Evolutionary conservation across 2,329 filamentous ascomycete genomes (phyloP), one percentile per base, ranked within the genome.

Genomic region (Aspergillus neoniger): DNA sequence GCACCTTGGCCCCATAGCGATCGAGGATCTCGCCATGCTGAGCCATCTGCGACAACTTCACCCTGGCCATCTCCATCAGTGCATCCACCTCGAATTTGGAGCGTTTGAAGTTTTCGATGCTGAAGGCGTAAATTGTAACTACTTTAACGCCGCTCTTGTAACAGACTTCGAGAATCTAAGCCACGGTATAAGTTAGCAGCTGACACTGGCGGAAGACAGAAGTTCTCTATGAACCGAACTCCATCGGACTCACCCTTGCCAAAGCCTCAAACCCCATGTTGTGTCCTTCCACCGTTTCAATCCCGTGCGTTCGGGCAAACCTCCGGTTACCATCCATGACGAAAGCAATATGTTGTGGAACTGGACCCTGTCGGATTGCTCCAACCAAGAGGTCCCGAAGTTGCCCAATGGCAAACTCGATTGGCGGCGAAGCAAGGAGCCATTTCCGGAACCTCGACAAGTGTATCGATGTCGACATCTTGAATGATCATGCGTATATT

Each of bases 321-420:
- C 95, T 89, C 70, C 95, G 83, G 79, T 99, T 99, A 58, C 95
- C 95, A 75, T 99, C 95, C 95, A 99, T 99, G 69, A 97, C 94
- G 73, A 99, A 99, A n/a, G 95, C 95, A 62, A 99, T 87, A 86
- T 99, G 95, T 72, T 92, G 88, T 9, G 95, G 95, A 58, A 99
- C 89, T 2, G 92, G 92, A 0, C 95, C 95, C 77, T 97, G 94
- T 72, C 89, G 89, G 57, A 98, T 80, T 53, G 93, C 90, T 57
- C 92, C 91, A 68, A 99, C 95, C 64, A 98, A 83, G 54, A 96
- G 81, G 74, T 96, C 91, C 65, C 92, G 88, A 19, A 96, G 79
- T 69, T 89, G 87, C 61, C 86, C 87, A 62, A 96, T 82, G n/a
- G 85, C 86, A 89, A 91, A 97, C 86, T 96, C 92, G 68, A 92